Evolutionary conservation across 495 filamentous ascomycete genomes (phyloP).

Genomic region (Penicillium argentinense): DNA sequence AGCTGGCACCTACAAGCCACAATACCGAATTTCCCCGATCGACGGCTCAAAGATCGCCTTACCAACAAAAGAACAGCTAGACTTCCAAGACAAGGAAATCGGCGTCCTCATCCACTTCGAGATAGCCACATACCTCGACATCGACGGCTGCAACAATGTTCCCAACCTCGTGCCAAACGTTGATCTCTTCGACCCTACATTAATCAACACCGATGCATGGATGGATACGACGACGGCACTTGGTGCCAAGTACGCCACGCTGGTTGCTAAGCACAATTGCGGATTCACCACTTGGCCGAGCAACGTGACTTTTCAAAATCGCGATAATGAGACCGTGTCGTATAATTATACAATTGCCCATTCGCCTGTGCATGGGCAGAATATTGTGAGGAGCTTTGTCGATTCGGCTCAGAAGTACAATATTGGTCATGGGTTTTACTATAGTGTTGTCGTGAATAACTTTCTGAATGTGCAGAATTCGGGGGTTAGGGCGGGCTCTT

Average conservation of each 20-base stretch:
- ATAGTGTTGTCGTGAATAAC: slow-evolving; percentile 9
- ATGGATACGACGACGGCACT: slow-evolving; percentile 9
- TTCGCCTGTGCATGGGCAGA: slow-evolving; percentile 9
- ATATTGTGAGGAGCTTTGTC: slow-evolving; percentile 11
- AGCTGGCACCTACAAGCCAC: slow-evolving; percentile 6
- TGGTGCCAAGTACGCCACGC: slow-evolving; percentile 10
- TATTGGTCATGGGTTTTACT: slow-evolving; percentile 14
- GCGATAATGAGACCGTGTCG: slow-evolving; percentile 8
- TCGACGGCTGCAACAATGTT: slow-evolving; percentile 12
- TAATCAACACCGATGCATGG: slow-evolving; percentile 7
- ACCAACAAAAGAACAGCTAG: slow-evolving; percentile 13
- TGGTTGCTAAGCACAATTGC: slow-evolving; percentile 12
- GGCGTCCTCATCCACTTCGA: slow-evolving; percentile 11
- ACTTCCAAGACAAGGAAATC: slow-evolving; percentile 12
- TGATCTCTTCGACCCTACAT: slow-evolving; percentile 4
- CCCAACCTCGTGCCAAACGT: slow-evolving; percentile 6
- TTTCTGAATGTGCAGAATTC: slow-evolving; percentile 14
- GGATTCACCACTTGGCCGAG: slow-evolving; percentile 11
- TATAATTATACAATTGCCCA: slow-evolving; percentile 11
- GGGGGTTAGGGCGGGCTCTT: slow-evolving; percentile 2
- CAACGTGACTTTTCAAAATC: slow-evolving; percentile 5
- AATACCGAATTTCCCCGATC: slow-evolving; percentile 9
- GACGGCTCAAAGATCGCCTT: slow-evolving; percentile 12
- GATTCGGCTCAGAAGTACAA: slow-evolving; percentile 9
- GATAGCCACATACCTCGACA: slow-evolving; percentile 9